Evolutionary conservation across 768 basidiomycete species (phyloP).

Genomic region (Psilocybe subaeruginosa): DNA sequence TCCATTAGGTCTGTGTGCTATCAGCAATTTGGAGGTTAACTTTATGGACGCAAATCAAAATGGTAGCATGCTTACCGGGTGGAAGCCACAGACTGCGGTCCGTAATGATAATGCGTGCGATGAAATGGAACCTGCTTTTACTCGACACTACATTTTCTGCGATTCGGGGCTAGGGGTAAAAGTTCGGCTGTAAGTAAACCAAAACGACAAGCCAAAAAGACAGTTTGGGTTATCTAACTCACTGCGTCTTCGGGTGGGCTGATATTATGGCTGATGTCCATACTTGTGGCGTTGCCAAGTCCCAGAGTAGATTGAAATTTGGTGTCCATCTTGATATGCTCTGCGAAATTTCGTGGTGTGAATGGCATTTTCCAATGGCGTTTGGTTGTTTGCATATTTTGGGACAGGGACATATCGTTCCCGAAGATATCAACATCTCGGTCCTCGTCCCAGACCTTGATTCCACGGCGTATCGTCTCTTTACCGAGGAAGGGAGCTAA

Average conservation of each 20-base stretch:
- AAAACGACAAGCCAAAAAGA: background rate
- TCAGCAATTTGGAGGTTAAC: background rate
- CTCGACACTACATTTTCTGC: slow-evolving; percentile 13
- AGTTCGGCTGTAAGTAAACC: background rate
- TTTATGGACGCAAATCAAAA: background rate
- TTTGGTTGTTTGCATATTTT: slow-evolving; percentile 4
- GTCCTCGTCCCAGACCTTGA: slow-evolving; percentile 43
- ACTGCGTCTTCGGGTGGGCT: background rate
- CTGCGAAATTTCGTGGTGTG: slow-evolving; percentile 31
- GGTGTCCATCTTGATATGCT: background rate
- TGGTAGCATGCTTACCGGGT: slow-evolving; percentile 32
- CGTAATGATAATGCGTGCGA: slow-evolving; percentile 47
- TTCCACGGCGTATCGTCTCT: slow-evolving; percentile 39
- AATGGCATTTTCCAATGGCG: slow-evolving; percentile 40
- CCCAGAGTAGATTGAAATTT: background rate
- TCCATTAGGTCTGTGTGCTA: slow-evolving; percentile 33
- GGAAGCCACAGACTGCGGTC: slow-evolving; percentile 53
- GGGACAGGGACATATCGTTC: background rate
- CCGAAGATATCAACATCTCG: slow-evolving; percentile 39
- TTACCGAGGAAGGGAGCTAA: slow-evolving; percentile 54
- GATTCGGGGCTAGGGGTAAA: background rate
- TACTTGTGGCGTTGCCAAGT: background rate
- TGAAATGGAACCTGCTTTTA: slow-evolving; percentile 52
- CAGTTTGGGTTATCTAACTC: background rate
- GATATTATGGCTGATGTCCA: background rate